Percentiles rank a stretch among this genome's conserved stretches.
phyloP scores from a whole-genome alignment of 768 basidiomycete species.

The Sporobolomyces pararoseus region DNA sequence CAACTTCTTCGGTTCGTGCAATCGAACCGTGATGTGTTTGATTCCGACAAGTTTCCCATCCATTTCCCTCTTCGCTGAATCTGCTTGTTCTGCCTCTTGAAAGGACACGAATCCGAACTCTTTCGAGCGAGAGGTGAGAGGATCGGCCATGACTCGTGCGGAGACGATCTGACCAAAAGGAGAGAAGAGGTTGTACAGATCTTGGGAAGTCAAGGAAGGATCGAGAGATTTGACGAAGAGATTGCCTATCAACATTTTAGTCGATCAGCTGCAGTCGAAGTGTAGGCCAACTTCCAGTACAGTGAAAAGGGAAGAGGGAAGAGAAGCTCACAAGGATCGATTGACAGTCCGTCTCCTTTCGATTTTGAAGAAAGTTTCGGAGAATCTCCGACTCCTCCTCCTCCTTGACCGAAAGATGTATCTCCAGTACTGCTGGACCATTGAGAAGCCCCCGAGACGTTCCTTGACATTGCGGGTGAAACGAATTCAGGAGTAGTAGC shows the following conservation, averaged over 20 bases:
- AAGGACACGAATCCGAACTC: slow-evolving; percentile 87
- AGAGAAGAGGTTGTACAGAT: slow-evolving; percentile 69
- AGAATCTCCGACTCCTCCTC: slow-evolving; percentile 57
- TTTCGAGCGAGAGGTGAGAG: slow-evolving; percentile 67
- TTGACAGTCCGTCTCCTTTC: slow-evolving; percentile 48
- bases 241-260: slow-evolving; percentile 49
- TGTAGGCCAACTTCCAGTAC: no score
- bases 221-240: slow-evolving; percentile 65
- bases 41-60: slow-evolving; percentile 65
- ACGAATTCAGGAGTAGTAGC: slow-evolving; percentile 4
- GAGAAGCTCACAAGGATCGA: slow-evolving; percentile 48
- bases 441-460: slow-evolving; percentile 61
- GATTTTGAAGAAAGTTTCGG: slow-evolving; percentile 56
- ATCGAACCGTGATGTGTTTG: slow-evolving; percentile 76
- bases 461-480: slow-evolving; percentile 56
- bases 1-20: slow-evolving; percentile 88
- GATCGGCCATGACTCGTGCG: slow-evolving; percentile 90
- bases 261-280: no score
- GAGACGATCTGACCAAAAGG: slow-evolving; percentile 83
- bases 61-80: slow-evolving; percentile 72
- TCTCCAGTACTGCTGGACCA: slow-evolving; percentile 62
- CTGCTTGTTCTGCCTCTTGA: slow-evolving; percentile 75
- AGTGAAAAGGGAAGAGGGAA: slow-evolving; percentile 84
- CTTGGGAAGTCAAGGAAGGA: slow-evolving; percentile 77
- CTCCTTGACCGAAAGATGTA: slow-evolving; percentile 64